Percentiles rank a stretch among this genome's conserved stretches.
These are phyloP conservation scores for Haemoproteus tartakovskyi DNA, from an alignment of 169 alveolate species.

Conservation along the genomic window DNA sequence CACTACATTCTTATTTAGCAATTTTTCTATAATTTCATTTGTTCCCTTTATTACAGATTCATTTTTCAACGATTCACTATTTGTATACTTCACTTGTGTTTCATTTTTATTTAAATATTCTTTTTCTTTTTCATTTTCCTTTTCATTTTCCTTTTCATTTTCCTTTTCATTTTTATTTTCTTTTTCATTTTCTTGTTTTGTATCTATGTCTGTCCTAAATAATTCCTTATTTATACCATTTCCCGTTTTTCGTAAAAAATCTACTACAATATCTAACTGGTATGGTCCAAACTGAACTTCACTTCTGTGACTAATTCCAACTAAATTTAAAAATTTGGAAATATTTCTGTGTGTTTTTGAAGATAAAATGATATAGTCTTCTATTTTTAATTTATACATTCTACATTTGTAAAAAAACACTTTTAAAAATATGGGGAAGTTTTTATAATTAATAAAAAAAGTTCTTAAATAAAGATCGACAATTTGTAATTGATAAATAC, in stretches of 20 bases:
- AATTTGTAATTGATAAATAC: conserved; percentile 38
- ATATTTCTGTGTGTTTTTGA: conserved; percentile 55
- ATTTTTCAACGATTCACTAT: no score
- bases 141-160: no score
- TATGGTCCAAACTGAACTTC: conserved; percentile 59
- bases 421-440: conserved; percentile 29
- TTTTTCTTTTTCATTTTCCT: no score
- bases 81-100: no score
- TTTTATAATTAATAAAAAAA: conserved; percentile 11
- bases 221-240: neutral
- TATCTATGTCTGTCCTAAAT: neutral
- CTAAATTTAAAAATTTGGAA: conserved; percentile 21
- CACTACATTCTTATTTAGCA: conserved; percentile 21
- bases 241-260: conserved; percentile 2
- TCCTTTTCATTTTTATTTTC: no score
- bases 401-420: conserved; percentile 22
- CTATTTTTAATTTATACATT: conserved; percentile 9
- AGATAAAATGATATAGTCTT: conserved; percentile 36
- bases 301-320: conserved; percentile 39
- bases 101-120: no score
- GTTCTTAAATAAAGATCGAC: conserved; percentile 46
- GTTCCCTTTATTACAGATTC: no score
- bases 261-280: conserved; percentile 55
- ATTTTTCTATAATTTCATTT: neutral
- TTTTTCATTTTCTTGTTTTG: no score